These are phyloP conservation scores for Syzygium aromaticum DNA, from an alignment of 345 rosid species.

Conservation along the genomic window DNA sequence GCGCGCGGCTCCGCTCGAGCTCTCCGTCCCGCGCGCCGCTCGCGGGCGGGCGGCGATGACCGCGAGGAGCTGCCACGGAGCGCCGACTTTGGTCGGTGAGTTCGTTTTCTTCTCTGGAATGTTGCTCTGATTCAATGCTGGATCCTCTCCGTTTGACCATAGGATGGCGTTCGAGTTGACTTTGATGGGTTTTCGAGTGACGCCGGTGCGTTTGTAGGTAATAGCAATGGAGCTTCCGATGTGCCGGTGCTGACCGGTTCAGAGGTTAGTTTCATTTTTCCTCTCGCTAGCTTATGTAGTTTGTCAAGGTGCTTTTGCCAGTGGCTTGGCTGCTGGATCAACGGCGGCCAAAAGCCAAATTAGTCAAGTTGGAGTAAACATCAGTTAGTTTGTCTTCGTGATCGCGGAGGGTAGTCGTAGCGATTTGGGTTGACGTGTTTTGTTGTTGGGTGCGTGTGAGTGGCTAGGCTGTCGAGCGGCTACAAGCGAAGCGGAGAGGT, in stretches of 20 bases:
- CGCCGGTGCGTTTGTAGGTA: background rate
- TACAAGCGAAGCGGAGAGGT: conserved; percentile 33
- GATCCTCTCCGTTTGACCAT: background rate
- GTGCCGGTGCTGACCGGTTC: conserved; percentile 51
- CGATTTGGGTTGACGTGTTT: background rate
- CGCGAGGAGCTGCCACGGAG: conserved; percentile 14
- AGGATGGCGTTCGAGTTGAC: background rate
- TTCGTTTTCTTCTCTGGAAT: background rate
- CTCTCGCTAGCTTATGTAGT: background rate
- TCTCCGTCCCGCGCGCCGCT: background rate
- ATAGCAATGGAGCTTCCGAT: conserved; percentile 16
- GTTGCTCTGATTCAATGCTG: conserved; percentile 21
- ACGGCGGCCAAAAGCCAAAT: background rate
- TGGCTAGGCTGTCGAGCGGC: conserved; percentile 53
- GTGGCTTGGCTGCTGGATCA: background rate
- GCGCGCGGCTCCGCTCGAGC: background rate
- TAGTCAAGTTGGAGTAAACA: background rate
- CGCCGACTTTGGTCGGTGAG: conserved; percentile 23
- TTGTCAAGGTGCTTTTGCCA: background rate
- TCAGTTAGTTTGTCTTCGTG: background rate
- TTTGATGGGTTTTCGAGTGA: background rate
- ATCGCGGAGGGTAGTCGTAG: background rate
- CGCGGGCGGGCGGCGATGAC: conserved; percentile 1
- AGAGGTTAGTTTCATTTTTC: conserved; percentile 34
- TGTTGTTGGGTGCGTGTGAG: background rate